Evolutionary conservation across 768 basidiomycete species (phyloP).

Genomic region (Dacryopinax spathularia): DNA sequence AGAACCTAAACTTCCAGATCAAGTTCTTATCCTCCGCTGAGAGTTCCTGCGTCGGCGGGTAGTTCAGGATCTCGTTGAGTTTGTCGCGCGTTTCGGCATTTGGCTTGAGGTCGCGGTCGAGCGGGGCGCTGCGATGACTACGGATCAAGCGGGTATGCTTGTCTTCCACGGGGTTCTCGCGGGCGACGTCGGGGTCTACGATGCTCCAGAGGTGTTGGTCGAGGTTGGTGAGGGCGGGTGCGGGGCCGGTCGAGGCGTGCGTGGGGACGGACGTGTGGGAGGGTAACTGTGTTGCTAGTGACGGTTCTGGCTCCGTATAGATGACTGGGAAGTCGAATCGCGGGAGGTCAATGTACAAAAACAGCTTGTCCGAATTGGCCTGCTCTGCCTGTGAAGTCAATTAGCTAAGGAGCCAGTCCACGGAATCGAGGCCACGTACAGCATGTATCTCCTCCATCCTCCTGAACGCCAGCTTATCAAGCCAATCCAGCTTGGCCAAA

Average conservation of each 20-base stretch:
- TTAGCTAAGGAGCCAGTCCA: neutral
- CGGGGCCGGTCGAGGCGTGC: slow-evolving; percentile 21
- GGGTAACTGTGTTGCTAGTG: slow-evolving; percentile 17
- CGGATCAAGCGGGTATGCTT: slow-evolving; percentile 89
- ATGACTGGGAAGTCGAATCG: slow-evolving; percentile 96
- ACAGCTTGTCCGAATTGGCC: slow-evolving; percentile 84
- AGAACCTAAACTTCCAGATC: slow-evolving; percentile 99
- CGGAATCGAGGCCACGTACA: slow-evolving; percentile 31
- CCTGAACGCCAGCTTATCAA: slow-evolving; percentile 83
- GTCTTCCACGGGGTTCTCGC: slow-evolving; percentile 94
- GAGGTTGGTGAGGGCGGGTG: slow-evolving; percentile 32
- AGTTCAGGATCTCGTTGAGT: slow-evolving; percentile 78
- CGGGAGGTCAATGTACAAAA: slow-evolving; percentile 88
- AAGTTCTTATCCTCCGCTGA: slow-evolving; percentile 89
- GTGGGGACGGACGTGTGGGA: slow-evolving; percentile 27
- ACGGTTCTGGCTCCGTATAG: slow-evolving; percentile 61
- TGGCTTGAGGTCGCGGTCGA: slow-evolving; percentile 90
- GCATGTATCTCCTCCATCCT: slow-evolving; percentile 92
- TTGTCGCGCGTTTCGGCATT: slow-evolving; percentile 92
- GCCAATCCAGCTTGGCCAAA: slow-evolving; percentile 86
- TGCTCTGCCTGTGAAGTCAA: slow-evolving; percentile 56
- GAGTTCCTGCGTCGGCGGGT: slow-evolving; percentile 76
- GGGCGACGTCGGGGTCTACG: slow-evolving; percentile 75
- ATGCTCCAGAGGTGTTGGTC: slow-evolving; percentile 76
- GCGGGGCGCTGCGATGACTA: slow-evolving; percentile 86